Percentiles rank a stretch among this genome's conserved stretches.
These are phyloP conservation scores for Rubia yunnanensis DNA, from an alignment of 257 asterid species.

Conservation along the genomic window DNA sequence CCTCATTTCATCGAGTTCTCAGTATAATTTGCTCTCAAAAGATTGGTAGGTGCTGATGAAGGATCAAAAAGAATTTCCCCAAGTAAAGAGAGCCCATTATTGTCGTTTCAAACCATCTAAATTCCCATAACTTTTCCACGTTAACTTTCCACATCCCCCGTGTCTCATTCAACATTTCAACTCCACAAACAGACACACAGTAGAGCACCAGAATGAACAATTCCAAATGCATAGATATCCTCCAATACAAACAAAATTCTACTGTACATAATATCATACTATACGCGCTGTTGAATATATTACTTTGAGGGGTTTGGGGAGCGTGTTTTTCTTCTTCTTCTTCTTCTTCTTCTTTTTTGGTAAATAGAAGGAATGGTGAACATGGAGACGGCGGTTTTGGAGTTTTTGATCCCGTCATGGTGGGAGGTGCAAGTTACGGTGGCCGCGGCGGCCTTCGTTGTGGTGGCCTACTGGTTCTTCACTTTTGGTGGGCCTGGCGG, in stretches of 20 bases:
- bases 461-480: conserved; percentile 49
- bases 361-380: conserved; percentile 8
- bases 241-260: neutral
- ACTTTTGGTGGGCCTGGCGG: conserved; percentile 29
- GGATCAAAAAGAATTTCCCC: neutral
- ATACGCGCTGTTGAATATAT: neutral
- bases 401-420: conserved; percentile 67
- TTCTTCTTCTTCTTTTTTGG: neutral
- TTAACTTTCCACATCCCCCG: conserved; percentile 12
- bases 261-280: neutral
- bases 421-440: conserved; percentile 78
- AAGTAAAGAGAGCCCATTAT: neutral
- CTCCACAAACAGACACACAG: neutral
- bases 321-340: neutral
- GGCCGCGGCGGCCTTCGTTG: conserved; percentile 56
- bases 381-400: conserved; percentile 35
- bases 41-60: too few species aligned
- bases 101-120: neutral
- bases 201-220: too few species aligned
- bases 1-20: too few species aligned
- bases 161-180: conserved; percentile 2
- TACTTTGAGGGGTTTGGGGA: neutral
- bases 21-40: too few species aligned
- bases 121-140: neutral
- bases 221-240: conserved; percentile 2